A percentile compares a stretch with the other conserved stretches of the same genome.
phyloP scores from a whole-genome alignment of 345 rosid species.

The Nasturtium officinale region DNA sequence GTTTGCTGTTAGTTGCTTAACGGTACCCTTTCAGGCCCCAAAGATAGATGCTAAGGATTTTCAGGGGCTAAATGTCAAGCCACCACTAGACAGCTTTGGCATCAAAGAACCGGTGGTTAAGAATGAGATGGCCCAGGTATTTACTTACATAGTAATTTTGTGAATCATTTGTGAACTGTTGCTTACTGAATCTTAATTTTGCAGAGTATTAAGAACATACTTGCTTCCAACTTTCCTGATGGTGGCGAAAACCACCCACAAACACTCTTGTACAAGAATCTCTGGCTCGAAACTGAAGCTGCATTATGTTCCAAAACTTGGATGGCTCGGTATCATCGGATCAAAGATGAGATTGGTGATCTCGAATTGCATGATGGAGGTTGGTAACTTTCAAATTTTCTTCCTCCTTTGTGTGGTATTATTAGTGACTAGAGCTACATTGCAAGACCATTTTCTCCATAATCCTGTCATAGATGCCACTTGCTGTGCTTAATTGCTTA shows the following conservation, averaged over 20 bases:
- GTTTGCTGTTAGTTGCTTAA: conserved; percentile 28
- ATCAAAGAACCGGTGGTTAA: conserved; percentile 45
- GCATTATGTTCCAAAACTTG: conserved; percentile 66
- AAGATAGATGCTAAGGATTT: conserved; percentile 23
- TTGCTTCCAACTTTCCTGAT: conserved; percentile 59
- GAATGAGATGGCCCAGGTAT: conserved; percentile 70
- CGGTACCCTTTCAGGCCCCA: conserved; percentile 33
- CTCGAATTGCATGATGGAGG: conserved; percentile 47
- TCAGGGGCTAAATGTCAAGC: conserved; percentile 27
- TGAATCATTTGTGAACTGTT: conserved; percentile 11
- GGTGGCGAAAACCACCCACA: conserved; percentile 59
- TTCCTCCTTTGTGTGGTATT: conserved; percentile 16
- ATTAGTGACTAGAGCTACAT: conserved; percentile 7
- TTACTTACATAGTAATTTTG: conserved; percentile 19
- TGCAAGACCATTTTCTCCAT: conserved; percentile 17
- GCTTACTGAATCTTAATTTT: conserved; percentile 34
- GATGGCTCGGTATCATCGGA: conserved; percentile 67
- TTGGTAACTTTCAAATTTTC: conserved; percentile 36
- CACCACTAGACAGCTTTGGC: conserved; percentile 40
- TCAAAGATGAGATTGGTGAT: conserved; percentile 60
- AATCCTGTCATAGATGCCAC: conserved; percentile 11
- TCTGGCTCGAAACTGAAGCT: conserved; percentile 98
- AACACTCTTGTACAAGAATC: conserved; percentile 74
- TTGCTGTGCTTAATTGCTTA: background rate
- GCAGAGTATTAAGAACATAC: conserved; percentile 78